A percentile compares a stretch with the other conserved stretches of the same genome.
phyloP scores from a whole-genome alignment of 192 early-diverging fungal species.

The Rhizophagus sp. region DNA sequence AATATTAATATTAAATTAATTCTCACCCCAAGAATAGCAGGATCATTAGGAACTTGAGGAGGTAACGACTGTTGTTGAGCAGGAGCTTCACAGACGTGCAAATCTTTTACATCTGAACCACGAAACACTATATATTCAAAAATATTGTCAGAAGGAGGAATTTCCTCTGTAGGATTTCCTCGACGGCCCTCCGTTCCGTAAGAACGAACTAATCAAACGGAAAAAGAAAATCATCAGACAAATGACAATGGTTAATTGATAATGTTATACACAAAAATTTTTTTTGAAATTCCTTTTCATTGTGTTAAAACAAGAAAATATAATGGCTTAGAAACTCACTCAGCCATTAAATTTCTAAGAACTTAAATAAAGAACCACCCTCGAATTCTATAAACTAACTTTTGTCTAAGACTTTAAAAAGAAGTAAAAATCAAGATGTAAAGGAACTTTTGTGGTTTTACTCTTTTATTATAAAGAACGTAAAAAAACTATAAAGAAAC shows the following conservation, averaged over 20 bases:
- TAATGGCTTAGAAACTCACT: no score
- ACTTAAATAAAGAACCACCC: neutral
- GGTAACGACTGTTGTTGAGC: slow-evolving; percentile 54
- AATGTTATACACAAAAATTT: no score
- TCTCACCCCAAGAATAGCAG: slow-evolving; percentile 74
- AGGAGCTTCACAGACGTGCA: slow-evolving; percentile 67
- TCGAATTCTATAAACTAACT: neutral
- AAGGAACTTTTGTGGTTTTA: neutral
- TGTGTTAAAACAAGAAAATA: no score
- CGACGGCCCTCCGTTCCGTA: slow-evolving; percentile 94
- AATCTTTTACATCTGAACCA: slow-evolving; percentile 89
- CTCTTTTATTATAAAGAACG: neutral
- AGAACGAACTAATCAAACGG: slow-evolving; percentile 68
- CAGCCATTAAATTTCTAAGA: no score
- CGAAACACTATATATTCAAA: slow-evolving; percentile 95
- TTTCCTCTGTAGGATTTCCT: slow-evolving; percentile 76
- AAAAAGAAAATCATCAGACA: neutral
- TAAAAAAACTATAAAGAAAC: neutral
- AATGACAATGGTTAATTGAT: neutral
- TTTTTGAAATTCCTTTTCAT: no score
- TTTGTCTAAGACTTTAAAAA: neutral
- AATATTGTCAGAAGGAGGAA: slow-evolving; percentile 80
- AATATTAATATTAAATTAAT: neutral
- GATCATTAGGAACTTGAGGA: slow-evolving; percentile 74
- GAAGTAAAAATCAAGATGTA: neutral